A percentile compares a stretch with the other conserved stretches of the same genome.
These are phyloP conservation scores for Eucalyptus tenuipes DNA, from an alignment of 345 rosid species.

Conservation along the genomic window DNA sequence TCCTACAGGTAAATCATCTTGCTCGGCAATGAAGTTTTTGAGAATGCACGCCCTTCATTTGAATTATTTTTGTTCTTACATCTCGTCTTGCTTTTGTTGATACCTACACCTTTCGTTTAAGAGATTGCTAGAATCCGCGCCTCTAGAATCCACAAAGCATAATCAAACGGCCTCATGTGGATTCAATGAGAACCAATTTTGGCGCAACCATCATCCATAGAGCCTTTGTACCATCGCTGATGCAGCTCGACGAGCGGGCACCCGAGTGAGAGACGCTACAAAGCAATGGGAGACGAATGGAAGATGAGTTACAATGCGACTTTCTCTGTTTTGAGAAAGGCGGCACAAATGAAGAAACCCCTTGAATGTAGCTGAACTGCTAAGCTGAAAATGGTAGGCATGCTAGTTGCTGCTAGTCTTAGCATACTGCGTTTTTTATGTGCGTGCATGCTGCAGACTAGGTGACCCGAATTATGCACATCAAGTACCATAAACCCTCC, in stretches of 20 bases:
- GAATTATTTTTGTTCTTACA: not conserved
- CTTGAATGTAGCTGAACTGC: not conserved
- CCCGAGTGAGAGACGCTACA: not conserved
- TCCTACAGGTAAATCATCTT: not conserved
- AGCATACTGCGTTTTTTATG: not conserved
- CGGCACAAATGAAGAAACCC: not conserved
- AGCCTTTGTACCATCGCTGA: not conserved
- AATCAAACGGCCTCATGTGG: not conserved
- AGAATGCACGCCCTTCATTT: not conserved
- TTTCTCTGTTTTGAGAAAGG: not conserved
- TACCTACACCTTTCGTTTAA: not conserved
- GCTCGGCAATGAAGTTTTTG: not conserved
- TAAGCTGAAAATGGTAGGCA: not conserved
- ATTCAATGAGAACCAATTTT: not conserved
- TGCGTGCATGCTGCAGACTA: not conserved
- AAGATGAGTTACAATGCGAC: not conserved
- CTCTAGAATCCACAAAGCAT: not conserved
- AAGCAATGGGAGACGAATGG: not conserved
- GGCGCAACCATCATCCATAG: not conserved
- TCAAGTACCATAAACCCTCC: not conserved
- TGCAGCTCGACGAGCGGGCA: not conserved
- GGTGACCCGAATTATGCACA: not conserved
- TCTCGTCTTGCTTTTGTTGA: not conserved
- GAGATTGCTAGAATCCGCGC: not conserved
- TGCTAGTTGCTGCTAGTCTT: not conserved